These are phyloP conservation scores for Fabrea salina DNA, from an alignment of 169 alveolate species.

Conservation along the genomic window DNA sequence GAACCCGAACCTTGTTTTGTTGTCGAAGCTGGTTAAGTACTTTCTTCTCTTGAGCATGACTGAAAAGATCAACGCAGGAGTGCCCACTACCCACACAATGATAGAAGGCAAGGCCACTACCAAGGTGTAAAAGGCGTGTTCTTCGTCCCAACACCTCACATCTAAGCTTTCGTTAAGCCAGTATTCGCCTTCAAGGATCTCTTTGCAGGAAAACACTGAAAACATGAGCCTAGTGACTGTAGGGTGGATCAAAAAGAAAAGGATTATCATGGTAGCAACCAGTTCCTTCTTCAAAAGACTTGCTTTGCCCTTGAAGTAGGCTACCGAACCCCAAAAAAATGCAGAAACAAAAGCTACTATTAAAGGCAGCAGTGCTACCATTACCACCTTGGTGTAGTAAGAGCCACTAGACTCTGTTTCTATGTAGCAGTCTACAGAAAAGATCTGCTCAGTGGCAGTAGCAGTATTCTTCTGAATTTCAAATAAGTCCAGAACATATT, in stretches of 20 bases:
- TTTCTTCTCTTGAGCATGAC: conserved; percentile 22
- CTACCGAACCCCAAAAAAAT: background rate
- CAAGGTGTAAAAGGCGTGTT: conserved; percentile 18
- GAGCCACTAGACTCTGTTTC: background rate
- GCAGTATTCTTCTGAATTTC: background rate
- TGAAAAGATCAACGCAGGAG: conserved; percentile 36
- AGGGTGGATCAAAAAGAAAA: conserved; percentile 40
- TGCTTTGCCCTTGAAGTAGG: background rate
- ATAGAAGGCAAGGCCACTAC: conserved; percentile 43
- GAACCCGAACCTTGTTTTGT: conserved; percentile 37
- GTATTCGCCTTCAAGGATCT: conserved; percentile 31
- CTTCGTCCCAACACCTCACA: conserved; percentile 26
- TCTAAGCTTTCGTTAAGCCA: conserved; percentile 26
- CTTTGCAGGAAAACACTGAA: background rate
- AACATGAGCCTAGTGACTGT: conserved; percentile 21
- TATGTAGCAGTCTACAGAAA: conserved; percentile 16
- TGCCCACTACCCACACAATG: conserved; percentile 46
- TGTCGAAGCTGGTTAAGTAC: conserved; percentile 13
- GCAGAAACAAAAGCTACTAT: background rate
- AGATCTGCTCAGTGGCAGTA: background rate
- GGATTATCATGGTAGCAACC: conserved; percentile 20
- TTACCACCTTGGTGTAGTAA: background rate
- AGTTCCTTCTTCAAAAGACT: background rate
- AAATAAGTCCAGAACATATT: background rate
- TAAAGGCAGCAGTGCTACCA: background rate